phyloP scores from a whole-genome alignment of 768 basidiomycete genomes.

The Kondoa subrosea region DNA sequence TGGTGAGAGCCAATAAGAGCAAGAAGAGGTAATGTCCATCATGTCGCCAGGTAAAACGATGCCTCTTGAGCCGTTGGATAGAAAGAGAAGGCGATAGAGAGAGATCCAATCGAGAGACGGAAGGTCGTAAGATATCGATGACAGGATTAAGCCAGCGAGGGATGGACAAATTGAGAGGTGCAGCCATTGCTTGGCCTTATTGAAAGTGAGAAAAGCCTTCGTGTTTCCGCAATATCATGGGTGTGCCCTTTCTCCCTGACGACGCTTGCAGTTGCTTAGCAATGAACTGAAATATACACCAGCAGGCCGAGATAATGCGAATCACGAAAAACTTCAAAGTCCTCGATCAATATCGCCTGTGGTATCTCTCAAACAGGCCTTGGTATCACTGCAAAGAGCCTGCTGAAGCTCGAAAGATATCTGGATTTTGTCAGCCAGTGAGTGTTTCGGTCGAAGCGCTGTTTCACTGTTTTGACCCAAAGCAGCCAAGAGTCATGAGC shows the following conservation, averaged over 20 bases:
- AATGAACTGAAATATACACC: no score
- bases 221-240: not conserved
- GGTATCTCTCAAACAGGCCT: no score
- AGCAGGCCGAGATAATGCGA: no score
- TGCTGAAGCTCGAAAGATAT: no score
- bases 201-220: not conserved
- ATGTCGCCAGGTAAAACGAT: slow-evolving; percentile 20
- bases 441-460: not conserved
- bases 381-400: no score
- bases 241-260: no score
- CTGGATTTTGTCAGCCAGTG: no score
- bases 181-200: no score
- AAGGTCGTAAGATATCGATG: not conserved
- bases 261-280: no score
- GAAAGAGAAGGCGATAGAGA: slow-evolving; percentile 22
- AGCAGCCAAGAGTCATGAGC: not conserved
- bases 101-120: slow-evolving; percentile 24
- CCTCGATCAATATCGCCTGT: no score
- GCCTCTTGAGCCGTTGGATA: slow-evolving; percentile 17
- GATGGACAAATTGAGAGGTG: no score
- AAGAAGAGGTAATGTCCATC: slow-evolving; percentile 26
- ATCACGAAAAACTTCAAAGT: no score
- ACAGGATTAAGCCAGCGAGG: not conserved
- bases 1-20: slow-evolving; percentile 20
- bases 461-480: not conserved